Evolutionary conservation across 2,329 filamentous ascomycete species (phyloP).

Genomic region (Aspergillus calidoustus): DNA sequence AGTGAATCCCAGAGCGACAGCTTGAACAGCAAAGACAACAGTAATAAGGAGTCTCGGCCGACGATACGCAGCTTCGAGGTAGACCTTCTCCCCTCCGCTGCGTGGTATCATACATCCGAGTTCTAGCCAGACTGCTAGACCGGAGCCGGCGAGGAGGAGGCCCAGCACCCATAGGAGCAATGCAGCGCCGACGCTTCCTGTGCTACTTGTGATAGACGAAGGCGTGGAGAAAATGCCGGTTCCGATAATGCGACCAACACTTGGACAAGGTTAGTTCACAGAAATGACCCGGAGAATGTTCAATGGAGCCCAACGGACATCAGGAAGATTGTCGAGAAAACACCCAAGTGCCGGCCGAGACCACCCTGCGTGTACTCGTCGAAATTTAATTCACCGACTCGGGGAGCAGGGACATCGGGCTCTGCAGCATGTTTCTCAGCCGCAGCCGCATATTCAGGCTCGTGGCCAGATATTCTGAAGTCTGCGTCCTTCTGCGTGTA

Average conservation of each 20-base stretch:
- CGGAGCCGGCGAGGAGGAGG: slow-evolving; percentile 51
- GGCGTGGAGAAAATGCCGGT: slow-evolving; percentile 56
- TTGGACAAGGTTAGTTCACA: background rate
- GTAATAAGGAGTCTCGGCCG: slow-evolving; percentile 6
- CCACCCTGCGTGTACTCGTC: slow-evolving; percentile 11
- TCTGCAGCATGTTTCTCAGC: background rate
- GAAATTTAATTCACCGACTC: slow-evolving; percentile 1
- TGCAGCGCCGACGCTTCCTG: slow-evolving; percentile 60
- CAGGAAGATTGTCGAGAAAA: slow-evolving; percentile 5
- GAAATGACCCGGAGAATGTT: too few relatives aligned
- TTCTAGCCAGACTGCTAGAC: slow-evolving; percentile 54
- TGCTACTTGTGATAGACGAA: slow-evolving; percentile 59
- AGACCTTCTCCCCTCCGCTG: slow-evolving; percentile 54
- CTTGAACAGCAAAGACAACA: slow-evolving; percentile 5
- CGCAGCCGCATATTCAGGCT: background rate
- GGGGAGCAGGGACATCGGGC: background rate
- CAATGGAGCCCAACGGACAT: background rate
- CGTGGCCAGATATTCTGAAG: background rate
- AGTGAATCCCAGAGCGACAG: slow-evolving; percentile 6
- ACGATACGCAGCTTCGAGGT: slow-evolving; percentile 44
- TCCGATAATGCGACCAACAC: slow-evolving; percentile 1
- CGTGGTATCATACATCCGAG: slow-evolving; percentile 52
- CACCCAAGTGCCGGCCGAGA: slow-evolving; percentile 10
- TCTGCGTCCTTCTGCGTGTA: background rate
- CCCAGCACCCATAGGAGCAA: slow-evolving; percentile 61